Conservation (phyloP, 2,329 filamentous ascomycete genomes). For the Aspergillus proliferans region DNA sequence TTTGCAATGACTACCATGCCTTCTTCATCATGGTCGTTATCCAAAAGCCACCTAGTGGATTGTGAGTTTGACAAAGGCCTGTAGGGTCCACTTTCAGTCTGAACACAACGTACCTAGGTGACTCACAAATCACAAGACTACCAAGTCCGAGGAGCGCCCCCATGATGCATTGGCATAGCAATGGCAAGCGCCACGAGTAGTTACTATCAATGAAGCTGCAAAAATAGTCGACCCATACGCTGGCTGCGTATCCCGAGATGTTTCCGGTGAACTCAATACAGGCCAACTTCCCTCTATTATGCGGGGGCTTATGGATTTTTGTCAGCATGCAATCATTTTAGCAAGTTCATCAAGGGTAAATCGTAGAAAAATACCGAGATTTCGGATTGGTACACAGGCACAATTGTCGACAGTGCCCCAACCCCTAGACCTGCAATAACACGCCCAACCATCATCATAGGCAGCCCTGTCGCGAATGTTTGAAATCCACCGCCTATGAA, state of each 20-base stretch:
- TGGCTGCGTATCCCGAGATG: constrained; percentile 90
- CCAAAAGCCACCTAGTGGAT: constrained; percentile 73
- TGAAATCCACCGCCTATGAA: constrained; percentile 77
- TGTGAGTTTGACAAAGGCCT: constrained; percentile 4
- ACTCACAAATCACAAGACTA: constrained; percentile 91
- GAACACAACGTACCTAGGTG: constrained; percentile 61
- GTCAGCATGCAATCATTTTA: constrained; percentile 9
- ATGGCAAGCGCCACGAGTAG: constrained; percentile 81
- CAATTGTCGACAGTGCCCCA: constrained; percentile 83
- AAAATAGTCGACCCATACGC: constrained; percentile 98
- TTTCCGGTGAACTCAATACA: constrained; percentile 99
- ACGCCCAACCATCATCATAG: constrained; percentile 80
- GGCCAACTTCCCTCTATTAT: constrained; percentile 89
- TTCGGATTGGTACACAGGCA: constrained; percentile 89
- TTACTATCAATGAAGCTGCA: constrained; percentile 83
- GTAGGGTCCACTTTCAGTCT: not conserved
- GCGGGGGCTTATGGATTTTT: constrained; percentile 56
- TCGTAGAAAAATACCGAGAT: constrained; percentile 54
- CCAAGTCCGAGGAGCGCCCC: constrained; percentile 76
- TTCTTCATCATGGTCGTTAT: constrained; percentile 97
- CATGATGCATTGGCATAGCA: constrained; percentile 93
- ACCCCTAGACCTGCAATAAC: constrained; percentile 81
- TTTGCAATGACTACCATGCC: constrained; percentile 98
- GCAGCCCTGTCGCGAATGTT: constrained; percentile 71
- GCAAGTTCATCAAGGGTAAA: not conserved